Evolutionary conservation across 176 grass and related monocot species (phyloP), one percentile per base, ranked within the genome.

Genomic region (Cenchrus purpureus): DNA sequence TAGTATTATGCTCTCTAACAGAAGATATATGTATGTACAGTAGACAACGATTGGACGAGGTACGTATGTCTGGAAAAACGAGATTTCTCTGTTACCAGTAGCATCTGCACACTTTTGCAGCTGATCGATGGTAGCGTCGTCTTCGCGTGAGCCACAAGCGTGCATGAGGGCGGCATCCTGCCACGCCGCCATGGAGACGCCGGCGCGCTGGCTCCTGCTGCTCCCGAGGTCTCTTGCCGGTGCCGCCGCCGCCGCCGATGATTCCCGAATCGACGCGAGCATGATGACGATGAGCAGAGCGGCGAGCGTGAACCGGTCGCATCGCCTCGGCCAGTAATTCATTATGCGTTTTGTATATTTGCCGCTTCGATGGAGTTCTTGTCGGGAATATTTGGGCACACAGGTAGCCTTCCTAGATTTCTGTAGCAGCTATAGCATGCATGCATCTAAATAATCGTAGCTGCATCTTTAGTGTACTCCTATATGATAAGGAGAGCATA

Each of bases 141-240:
- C 48, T 0, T 12, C 12, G 11, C 29, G 49, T 2, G 88, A 83
- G 76, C 76, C 70, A 11, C 29, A 56, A 10, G 52, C 52, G 44
- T 45, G 29, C 63, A 52, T 13, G 52, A 52, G 13, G 52, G 52
- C 32, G 76, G 71, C 52, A 8, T 69, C 19, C 53, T 9, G 70
- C 10, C 46, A 82, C 20, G 81, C 8, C 55, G 82, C 59, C 90
- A 68, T 32, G 28, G 40, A 54, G 16, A 88, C 57, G 1, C 13
- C 78, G 52, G 13, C 52, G 52, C 52, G 52, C 29, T 15, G 31
- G 71, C 71, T 43, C 31, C 20, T 71, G 67, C 42, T 64, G 45
- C 19, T 76, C 68, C 2, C 11, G n/a, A 7, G 71, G 40, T 12
- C 28, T 1, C 51, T 53, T 10, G 51, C 51, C 50, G 7, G 34